These are phyloP conservation scores for Sporobolomyces roseus DNA, from an alignment of 768 basidiomycete genomes.

Conservation along the genomic window DNA sequence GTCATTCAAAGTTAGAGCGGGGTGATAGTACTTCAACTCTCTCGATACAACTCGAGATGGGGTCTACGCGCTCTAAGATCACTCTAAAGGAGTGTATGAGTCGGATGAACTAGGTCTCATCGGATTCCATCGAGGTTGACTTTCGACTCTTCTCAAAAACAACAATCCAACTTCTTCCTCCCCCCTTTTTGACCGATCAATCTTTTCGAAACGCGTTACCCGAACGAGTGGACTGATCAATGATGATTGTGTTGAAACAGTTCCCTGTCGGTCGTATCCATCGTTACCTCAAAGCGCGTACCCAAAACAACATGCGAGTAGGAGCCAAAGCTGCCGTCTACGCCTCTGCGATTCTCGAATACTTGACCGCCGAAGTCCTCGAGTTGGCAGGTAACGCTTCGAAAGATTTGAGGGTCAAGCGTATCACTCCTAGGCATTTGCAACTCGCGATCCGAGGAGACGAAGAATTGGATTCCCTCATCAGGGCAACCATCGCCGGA, in stretches of 20 bases:
- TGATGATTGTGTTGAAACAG: slow-evolving; percentile 50
- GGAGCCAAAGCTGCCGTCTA: slow-evolving; percentile 98
- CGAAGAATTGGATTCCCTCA: slow-evolving; percentile 92
- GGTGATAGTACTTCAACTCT: no score
- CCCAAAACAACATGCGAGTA: slow-evolving; percentile 88
- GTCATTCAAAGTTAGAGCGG: no score
- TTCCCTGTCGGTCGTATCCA: slow-evolving; percentile 98
- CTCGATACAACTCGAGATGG: no score
- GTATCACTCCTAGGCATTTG: slow-evolving; percentile 91
- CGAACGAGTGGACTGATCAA: no score
- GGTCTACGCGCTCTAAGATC: no score
- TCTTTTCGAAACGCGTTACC: no score
- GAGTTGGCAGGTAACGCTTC: slow-evolving; percentile 96
- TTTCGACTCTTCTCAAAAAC: no score
- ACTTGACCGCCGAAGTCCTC: slow-evolving; percentile 90
- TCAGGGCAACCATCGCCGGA: slow-evolving; percentile 82
- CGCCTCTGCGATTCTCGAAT: slow-evolving; percentile 92
- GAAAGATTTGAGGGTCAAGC: slow-evolving; percentile 93
- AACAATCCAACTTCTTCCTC: no score
- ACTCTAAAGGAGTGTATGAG: no score
- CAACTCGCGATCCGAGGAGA: slow-evolving; percentile 96
- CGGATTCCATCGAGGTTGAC: no score
- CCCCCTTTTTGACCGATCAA: no score
- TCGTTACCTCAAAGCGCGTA: slow-evolving; percentile 85
- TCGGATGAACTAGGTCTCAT: no score